Percentiles rank a stretch among this genome's conserved stretches.
Conservation (phyloP, 257 asterid species). For the Penstemon eatonii region DNA sequence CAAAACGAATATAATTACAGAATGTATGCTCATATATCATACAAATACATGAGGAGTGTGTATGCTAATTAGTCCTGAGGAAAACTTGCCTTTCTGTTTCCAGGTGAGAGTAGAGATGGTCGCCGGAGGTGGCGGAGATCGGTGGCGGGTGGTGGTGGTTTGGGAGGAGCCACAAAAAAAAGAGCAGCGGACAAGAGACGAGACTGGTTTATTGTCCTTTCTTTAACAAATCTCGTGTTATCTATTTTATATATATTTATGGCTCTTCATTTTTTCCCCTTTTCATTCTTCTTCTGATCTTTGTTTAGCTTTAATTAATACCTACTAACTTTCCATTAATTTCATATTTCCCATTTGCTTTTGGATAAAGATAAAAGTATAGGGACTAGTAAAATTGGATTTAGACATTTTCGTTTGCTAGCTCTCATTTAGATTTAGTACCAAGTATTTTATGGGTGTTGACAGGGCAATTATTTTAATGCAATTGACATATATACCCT, state of each 20-base stretch:
- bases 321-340: neutral
- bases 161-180: slow-evolving; percentile 28
- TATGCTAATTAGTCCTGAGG: neutral
- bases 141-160: slow-evolving; percentile 31
- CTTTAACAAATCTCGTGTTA: neutral
- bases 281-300: neutral
- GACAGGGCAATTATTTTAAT: neutral
- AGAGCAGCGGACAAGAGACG: slow-evolving; percentile 17
- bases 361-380: neutral
- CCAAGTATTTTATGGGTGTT: too few species aligned
- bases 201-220: neutral
- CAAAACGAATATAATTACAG: neutral
- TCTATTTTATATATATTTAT: neutral
- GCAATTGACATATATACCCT: too few species aligned
- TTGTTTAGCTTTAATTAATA: neutral
- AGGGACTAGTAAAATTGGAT: too few species aligned
- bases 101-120: neutral
- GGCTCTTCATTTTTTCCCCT: neutral
- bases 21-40: neutral
- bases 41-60: neutral
- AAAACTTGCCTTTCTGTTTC: slow-evolving; percentile 12
- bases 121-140: slow-evolving; percentile 13
- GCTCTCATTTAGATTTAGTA: too few species aligned
- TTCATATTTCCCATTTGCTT: neutral
- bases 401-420: too few species aligned